Percentiles rank a stretch among this genome's conserved stretches.
These are phyloP conservation scores for Cyberlindnera suaveolens DNA, from an alignment of 805 yeast genomes.

Conservation along the genomic window DNA sequence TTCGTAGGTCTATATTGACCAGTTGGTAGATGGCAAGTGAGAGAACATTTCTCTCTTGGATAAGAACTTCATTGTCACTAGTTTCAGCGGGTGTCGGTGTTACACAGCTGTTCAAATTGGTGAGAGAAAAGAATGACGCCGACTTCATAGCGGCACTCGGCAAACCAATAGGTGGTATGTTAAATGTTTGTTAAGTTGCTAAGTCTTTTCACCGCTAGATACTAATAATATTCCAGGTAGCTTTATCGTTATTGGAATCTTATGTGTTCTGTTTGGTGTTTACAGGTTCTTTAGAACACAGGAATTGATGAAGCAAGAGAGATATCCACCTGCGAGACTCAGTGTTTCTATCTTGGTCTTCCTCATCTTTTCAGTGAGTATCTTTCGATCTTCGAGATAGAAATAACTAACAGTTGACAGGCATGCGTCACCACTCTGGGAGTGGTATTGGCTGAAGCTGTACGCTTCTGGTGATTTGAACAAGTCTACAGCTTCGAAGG, in stretches of 20 bases:
- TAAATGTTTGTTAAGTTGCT: too few species aligned
- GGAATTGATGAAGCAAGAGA: constrained; percentile 34
- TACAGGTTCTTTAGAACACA: constrained; percentile 49
- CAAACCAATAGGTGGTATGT: constrained; percentile 34
- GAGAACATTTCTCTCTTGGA: constrained; percentile 60
- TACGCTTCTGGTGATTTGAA: neutral
- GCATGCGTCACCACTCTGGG: neutral
- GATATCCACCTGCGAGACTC: neutral
- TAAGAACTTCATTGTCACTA: constrained; percentile 51
- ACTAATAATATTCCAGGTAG: constrained; percentile 2
- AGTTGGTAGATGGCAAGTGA: constrained; percentile 45
- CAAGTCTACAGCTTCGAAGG: neutral
- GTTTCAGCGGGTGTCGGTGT: constrained; percentile 57
- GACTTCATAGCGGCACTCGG: constrained; percentile 22
- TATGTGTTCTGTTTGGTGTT: constrained; percentile 42
- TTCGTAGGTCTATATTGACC: neutral
- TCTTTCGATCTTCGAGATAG: neutral
- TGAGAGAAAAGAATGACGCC: neutral
- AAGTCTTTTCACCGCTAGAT: too few species aligned
- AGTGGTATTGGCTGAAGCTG: neutral
- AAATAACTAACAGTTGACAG: neutral
- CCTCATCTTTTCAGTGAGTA: neutral
- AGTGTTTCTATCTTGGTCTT: neutral
- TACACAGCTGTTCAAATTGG: constrained; percentile 49
- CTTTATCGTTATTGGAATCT: constrained; percentile 42